Percentiles rank a stretch among this genome's conserved stretches.
Conservation (phyloP, 257 asterid genomes). For the Gentiana dahurica region DNA sequence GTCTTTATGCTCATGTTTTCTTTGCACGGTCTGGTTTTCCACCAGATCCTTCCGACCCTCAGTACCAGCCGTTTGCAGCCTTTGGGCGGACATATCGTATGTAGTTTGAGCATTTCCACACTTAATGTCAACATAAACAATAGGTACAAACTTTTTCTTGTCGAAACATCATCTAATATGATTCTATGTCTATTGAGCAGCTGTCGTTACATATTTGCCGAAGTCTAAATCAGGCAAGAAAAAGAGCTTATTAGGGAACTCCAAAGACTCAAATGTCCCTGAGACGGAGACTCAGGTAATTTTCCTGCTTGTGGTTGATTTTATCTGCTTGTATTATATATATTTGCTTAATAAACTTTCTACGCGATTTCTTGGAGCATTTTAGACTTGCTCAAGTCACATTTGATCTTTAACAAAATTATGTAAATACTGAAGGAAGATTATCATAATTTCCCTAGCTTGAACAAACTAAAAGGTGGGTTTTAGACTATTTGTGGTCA, state of each 20-base stretch:
- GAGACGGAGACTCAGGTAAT: constrained; percentile 13
- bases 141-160: not conserved
- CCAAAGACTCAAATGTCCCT: constrained; percentile 30
- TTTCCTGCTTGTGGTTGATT: constrained; percentile 1
- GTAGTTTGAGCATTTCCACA: constrained; percentile 11
- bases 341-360: no score
- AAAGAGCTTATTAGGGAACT: constrained; percentile 72
- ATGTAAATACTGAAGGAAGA: no score
- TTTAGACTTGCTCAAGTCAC: no score
- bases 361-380: no score
- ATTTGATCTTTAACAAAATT: no score
- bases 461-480: no score
- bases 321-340: no score
- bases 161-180: constrained; percentile 11
- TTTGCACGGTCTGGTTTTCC: constrained; percentile 91
- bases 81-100: constrained; percentile 73
- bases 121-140: not conserved
- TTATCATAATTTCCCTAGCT: no score
- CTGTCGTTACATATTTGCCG: constrained; percentile 70
- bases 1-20: constrained; percentile 85
- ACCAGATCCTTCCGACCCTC: constrained; percentile 83
- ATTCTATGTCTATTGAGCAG: constrained; percentile 25
- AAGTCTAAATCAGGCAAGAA: constrained; percentile 66
- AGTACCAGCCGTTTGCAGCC: constrained; percentile 81
- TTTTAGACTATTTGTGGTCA: no score